These are phyloP conservation scores for Suillus weaverae DNA, from an alignment of 768 basidiomycete genomes.

Conservation along the genomic window DNA sequence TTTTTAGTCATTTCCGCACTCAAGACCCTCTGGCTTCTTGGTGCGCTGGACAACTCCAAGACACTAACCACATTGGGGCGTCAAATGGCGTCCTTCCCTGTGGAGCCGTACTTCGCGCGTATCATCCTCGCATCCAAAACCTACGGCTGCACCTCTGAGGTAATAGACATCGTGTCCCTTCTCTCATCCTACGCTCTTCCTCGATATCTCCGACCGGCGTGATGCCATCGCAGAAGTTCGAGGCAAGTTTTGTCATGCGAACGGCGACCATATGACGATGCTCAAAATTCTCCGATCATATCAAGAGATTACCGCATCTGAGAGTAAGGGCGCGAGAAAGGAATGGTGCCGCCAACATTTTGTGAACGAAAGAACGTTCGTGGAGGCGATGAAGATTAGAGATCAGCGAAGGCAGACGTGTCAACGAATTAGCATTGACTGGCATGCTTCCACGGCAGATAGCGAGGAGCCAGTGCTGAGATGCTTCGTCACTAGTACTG, in stretches of 20 bases:
- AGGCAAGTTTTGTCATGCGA: constrained; percentile 74
- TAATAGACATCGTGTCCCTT: constrained; percentile 83
- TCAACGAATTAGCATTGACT: constrained; percentile 58
- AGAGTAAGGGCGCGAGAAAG: constrained; percentile 46
- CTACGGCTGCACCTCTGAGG: constrained; percentile 70
- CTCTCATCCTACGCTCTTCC: constrained; percentile 80
- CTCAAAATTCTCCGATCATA: constrained; percentile 83
- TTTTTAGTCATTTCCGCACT: constrained; percentile 58
- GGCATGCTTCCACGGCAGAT: constrained; percentile 56
- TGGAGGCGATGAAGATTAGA: constrained; percentile 76
- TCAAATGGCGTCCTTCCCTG: constrained; percentile 86
- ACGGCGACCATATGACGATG: constrained; percentile 90
- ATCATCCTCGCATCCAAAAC: constrained; percentile 77
- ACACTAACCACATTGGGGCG: constrained; percentile 72
- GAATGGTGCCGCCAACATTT: constrained; percentile 88
- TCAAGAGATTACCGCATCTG: constrained; percentile 58
- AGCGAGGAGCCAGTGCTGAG: constrained; percentile 68
- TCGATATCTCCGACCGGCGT: constrained; percentile 74
- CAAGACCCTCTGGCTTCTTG: constrained; percentile 74
- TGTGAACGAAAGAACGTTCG: constrained; percentile 78
- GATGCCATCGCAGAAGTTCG: constrained; percentile 71
- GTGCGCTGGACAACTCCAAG: constrained; percentile 69
- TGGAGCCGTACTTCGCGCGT: constrained; percentile 84
- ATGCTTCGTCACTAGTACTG: constrained; percentile 72
- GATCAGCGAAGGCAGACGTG: constrained; percentile 75